These are phyloP conservation scores for Prasinococcaceae sp. DNA, from an alignment of 139 green algal species.

Conservation along the genomic window DNA sequence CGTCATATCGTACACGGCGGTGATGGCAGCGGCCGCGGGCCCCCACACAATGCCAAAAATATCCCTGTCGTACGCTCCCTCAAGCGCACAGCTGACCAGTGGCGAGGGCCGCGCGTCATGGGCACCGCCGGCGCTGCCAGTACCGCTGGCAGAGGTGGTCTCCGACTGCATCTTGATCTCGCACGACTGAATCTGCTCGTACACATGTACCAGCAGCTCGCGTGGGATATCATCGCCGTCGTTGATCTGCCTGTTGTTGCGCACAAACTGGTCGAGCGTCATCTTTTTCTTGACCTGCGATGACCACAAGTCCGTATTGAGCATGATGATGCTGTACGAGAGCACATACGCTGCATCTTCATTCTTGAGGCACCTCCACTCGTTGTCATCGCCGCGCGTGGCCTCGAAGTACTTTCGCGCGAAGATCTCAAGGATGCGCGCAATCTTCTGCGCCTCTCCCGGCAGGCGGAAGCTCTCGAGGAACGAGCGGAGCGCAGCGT, in stretches of 20 bases:
- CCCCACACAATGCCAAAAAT: constrained; percentile 84
- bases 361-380: constrained; percentile 22
- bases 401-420: constrained; percentile 28
- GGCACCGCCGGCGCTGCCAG: background rate
- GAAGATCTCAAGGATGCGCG: constrained; percentile 55
- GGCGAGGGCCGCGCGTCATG: background rate
- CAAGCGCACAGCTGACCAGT: background rate
- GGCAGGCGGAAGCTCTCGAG: constrained; percentile 60
- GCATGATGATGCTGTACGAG: constrained; percentile 69
- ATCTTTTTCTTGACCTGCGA: constrained; percentile 71
- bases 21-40: constrained; percentile 73
- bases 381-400: background rate
- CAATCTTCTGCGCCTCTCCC: constrained; percentile 73
- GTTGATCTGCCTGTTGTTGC: constrained; percentile 70
- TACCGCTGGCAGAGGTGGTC: background rate
- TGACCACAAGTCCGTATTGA: constrained; percentile 57
- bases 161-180: constrained; percentile 55
- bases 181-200: constrained; percentile 43
- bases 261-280: constrained; percentile 61
- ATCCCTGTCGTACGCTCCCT: constrained; percentile 45
- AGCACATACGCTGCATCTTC: constrained; percentile 63
- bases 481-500: constrained; percentile 55
- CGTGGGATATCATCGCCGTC: constrained; percentile 49
- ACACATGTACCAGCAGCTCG: constrained; percentile 41
- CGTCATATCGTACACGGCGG: constrained; percentile 66